phyloP scores from a whole-genome alignment of 306 rosid genomes.

The Lathyrus tuberosus region DNA sequence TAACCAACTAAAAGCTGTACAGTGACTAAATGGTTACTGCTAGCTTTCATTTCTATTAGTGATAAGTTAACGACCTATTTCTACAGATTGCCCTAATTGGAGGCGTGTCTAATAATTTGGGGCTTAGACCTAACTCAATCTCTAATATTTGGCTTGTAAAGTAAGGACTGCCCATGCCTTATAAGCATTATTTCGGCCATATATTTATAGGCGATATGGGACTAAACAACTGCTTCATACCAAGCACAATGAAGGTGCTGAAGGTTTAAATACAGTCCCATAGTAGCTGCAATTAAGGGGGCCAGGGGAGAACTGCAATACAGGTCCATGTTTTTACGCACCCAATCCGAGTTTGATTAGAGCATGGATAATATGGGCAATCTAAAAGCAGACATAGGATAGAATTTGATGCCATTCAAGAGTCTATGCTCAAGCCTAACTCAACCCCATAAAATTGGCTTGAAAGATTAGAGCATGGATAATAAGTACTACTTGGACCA shows the following conservation, averaged over 20 bases:
- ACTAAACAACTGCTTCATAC: not conserved
- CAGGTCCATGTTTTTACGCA: not conserved
- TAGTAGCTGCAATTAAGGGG: not conserved
- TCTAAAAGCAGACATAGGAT: not conserved
- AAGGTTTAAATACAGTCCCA: not conserved
- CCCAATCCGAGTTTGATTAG: not conserved
- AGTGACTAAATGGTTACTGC: constrained; percentile 6
- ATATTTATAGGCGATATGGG: not conserved
- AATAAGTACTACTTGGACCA: not conserved
- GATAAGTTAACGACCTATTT: not conserved
- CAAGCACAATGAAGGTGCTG: not conserved
- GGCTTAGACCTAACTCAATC: not conserved
- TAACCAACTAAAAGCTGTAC: not conserved
- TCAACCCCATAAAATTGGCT: not conserved
- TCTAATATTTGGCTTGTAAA: not conserved
- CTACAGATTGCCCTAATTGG: not conserved
- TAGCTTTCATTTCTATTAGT: not conserved
- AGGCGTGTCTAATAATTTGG: not conserved
- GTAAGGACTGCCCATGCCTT: not conserved
- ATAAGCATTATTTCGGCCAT: not conserved
- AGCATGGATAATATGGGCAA: not conserved
- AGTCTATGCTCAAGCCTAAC: not conserved
- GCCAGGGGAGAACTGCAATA: not conserved
- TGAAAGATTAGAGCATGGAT: not conserved
- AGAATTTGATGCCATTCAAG: not conserved